A percentile compares a stretch with the other conserved stretches of the same genome.
Evolutionary conservation across 129 eudicot genomes (phyloP).

Genomic region (Sambucus nigra): DNA sequence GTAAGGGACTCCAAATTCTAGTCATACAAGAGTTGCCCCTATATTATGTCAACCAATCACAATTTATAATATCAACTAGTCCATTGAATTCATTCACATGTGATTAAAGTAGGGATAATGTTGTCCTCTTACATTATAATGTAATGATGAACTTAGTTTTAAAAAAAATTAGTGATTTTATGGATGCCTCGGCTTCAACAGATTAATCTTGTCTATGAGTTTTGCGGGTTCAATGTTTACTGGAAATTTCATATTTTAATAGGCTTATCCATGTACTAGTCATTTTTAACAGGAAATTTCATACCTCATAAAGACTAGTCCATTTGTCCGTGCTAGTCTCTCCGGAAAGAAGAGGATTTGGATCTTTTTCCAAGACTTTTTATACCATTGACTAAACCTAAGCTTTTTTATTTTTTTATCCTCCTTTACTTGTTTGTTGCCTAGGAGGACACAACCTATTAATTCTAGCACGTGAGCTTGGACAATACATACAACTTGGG

Average conservation of each 20-base stretch:
- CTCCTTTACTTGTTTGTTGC: slow-evolving; percentile 9
- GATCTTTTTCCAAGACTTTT: background rate
- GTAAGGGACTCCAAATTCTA: too few relatives aligned
- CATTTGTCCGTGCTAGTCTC: too few relatives aligned
- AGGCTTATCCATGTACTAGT: background rate
- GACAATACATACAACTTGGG: slow-evolving; percentile 93
- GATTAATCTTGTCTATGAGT: background rate
- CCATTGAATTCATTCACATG: too few relatives aligned
- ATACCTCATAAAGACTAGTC: background rate
- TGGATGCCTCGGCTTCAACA: background rate
- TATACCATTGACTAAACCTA: background rate
- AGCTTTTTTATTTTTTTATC: background rate
- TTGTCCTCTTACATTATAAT: too few relatives aligned
- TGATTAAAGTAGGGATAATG: too few relatives aligned
- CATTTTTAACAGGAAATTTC: background rate
- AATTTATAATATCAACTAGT: too few relatives aligned
- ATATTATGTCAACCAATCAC: too few relatives aligned
- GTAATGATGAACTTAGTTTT: too few relatives aligned
- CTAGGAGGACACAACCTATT: slow-evolving; percentile 93
- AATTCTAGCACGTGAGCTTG: slow-evolving; percentile 88
- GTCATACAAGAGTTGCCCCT: too few relatives aligned
- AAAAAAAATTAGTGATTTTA: background rate
- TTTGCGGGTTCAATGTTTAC: background rate
- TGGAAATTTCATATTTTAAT: background rate
- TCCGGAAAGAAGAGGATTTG: too few relatives aligned